Conservation (phyloP, 805 yeast species). For the Kregervanrija fluxuum region DNA sequence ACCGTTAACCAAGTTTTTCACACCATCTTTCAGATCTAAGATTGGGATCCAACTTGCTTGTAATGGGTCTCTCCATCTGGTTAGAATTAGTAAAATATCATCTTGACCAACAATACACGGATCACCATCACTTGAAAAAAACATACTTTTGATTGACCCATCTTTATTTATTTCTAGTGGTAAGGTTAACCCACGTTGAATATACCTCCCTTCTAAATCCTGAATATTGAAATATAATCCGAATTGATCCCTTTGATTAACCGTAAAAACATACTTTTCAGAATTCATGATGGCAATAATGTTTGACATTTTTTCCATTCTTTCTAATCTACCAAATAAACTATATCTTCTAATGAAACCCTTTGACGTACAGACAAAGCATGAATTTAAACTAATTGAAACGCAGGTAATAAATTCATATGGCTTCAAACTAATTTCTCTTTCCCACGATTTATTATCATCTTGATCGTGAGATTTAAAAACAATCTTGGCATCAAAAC, state of each 20-base stretch:
- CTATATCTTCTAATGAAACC: slow-evolving; percentile 74
- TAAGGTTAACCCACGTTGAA: slow-evolving; percentile 37
- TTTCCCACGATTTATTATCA: slow-evolving; percentile 64
- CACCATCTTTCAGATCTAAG: slow-evolving; percentile 50
- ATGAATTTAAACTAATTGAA: slow-evolving; percentile 54
- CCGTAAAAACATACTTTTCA: slow-evolving; percentile 45
- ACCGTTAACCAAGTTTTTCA: slow-evolving; percentile 46
- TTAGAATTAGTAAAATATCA: slow-evolving; percentile 60
- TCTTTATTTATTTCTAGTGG: slow-evolving; percentile 27
- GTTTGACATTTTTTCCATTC: slow-evolving; percentile 64
- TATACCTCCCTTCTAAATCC: slow-evolving; percentile 30
- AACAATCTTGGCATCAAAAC: slow-evolving; percentile 32
- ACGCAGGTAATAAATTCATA: slow-evolving; percentile 60
- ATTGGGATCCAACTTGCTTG: slow-evolving; percentile 88
- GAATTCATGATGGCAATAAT: slow-evolving; percentile 66
- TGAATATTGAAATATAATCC: slow-evolving; percentile 23
- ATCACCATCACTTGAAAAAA: slow-evolving; percentile 83
- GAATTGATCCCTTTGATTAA: slow-evolving; percentile 21
- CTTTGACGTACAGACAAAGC: slow-evolving; percentile 62
- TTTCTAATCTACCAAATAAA: slow-evolving; percentile 63
- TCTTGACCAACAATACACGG: slow-evolving; percentile 83
- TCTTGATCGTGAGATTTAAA: slow-evolving; percentile 62
- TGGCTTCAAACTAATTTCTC: slow-evolving; percentile 31
- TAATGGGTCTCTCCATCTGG: slow-evolving; percentile 68
- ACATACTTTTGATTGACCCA: slow-evolving; percentile 47